Evolutionary conservation across 139 green algal genomes (phyloP).

Genomic region (Gonium pectorale): DNA sequence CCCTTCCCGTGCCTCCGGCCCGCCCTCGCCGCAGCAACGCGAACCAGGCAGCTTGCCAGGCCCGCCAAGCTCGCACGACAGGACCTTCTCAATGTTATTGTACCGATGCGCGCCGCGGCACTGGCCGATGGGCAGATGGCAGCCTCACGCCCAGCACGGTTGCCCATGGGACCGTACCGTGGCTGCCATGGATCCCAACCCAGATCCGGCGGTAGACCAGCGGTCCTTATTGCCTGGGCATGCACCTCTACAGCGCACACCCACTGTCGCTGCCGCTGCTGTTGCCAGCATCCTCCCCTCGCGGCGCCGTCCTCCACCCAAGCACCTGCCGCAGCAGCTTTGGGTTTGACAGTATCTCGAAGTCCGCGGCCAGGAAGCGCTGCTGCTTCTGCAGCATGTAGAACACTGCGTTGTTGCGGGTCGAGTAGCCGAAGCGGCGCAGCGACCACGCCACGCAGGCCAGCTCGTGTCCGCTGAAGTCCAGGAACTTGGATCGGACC

Average conservation of each 20-base stretch:
- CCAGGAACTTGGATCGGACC: conserved; percentile 59
- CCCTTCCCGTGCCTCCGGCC: too few species aligned
- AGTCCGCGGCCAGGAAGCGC: conserved; percentile 55
- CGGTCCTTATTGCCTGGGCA: too few species aligned
- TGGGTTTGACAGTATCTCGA: conserved; percentile 59
- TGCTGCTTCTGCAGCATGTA: conserved; percentile 64
- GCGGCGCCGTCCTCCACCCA: conserved; percentile 27
- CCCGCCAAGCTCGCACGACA: too few species aligned
- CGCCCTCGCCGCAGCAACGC: too few species aligned
- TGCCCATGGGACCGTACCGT: too few species aligned
- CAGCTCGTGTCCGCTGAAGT: conserved; percentile 64
- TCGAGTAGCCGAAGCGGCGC: conserved; percentile 53
- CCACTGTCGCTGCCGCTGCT: neutral
- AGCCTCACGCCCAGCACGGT: too few species aligned
- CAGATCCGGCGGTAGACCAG: too few species aligned
- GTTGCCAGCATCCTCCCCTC: neutral
- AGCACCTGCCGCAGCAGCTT: conserved; percentile 59
- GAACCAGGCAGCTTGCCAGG: too few species aligned
- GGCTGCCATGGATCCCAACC: too few species aligned
- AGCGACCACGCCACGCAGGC: conserved; percentile 62
- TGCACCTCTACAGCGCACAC: neutral
- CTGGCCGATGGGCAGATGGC: too few species aligned
- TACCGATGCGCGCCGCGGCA: too few species aligned
- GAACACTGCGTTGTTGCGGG: conserved; percentile 56
- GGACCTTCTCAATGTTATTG: too few species aligned